These are phyloP conservation scores for Chalciporus piperatus DNA, from an alignment of 768 basidiomycete species.

Conservation along the genomic window DNA sequence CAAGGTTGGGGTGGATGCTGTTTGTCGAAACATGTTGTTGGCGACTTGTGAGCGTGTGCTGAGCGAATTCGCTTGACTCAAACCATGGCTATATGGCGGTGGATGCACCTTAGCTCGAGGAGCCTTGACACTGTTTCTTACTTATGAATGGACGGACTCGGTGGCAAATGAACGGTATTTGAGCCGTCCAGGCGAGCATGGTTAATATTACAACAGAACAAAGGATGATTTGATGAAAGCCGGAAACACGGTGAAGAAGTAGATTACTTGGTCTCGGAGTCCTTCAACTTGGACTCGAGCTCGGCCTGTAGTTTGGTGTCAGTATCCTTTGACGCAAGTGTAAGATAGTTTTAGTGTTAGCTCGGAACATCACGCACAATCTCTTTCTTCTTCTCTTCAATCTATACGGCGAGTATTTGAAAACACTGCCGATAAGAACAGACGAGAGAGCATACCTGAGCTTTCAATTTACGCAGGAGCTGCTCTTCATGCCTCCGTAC, in stretches of 20 bases:
- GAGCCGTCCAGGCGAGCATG: no score
- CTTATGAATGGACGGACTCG: no score
- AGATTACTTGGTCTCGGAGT: conserved; percentile 19
- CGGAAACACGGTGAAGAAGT: conserved; percentile 1
- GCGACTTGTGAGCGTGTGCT: neutral
- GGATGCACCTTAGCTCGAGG: no score
- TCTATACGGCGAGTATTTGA: conserved; percentile 12
- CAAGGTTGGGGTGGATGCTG: neutral
- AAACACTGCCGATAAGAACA: no score
- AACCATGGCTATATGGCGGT: neutral
- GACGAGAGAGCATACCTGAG: conserved; percentile 40
- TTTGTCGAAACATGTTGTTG: neutral
- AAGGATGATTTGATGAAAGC: neutral
- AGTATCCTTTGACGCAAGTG: conserved; percentile 12
- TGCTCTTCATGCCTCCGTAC: conserved; percentile 55
- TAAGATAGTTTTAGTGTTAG: conserved; percentile 13
- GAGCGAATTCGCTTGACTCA: neutral
- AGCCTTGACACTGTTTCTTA: no score
- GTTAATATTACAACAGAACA: neutral
- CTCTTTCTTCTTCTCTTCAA: conserved; percentile 31
- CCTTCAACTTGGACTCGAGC: conserved; percentile 29
- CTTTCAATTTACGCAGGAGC: conserved; percentile 57
- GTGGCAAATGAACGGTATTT: no score
- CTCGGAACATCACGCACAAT: conserved; percentile 26
- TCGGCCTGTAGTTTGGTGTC: conserved; percentile 22